Conservation (phyloP, 176 grass and related monocot species). For the Rhipidocladum racemiflorum region DNA sequence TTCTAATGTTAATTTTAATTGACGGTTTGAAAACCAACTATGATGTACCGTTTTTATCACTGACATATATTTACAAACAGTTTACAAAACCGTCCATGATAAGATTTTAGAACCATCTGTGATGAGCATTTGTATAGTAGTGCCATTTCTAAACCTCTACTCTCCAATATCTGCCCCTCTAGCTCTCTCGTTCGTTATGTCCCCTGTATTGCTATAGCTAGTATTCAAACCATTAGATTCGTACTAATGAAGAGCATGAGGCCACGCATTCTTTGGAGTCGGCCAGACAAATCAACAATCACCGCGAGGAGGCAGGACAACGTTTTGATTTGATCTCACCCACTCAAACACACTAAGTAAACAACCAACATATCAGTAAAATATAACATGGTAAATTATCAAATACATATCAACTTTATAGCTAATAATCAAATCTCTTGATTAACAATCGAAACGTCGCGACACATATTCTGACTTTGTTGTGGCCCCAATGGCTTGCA, state of each 20-base stretch:
- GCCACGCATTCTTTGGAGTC: slow-evolving; percentile 27
- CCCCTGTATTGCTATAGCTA: background rate
- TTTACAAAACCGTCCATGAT: too few relatives aligned
- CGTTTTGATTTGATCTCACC: slow-evolving; percentile 18
- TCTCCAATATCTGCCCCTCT: background rate
- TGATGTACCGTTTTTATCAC: too few relatives aligned
- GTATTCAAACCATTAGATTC: background rate
- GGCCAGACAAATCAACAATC: slow-evolving; percentile 6
- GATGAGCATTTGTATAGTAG: too few relatives aligned
- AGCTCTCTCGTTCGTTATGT: background rate
- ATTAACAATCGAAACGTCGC: slow-evolving; percentile 15
- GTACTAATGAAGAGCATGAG: background rate
- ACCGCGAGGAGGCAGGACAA: background rate
- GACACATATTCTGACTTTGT: slow-evolving; percentile 1
- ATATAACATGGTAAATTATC: too few relatives aligned
- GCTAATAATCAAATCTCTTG: too few relatives aligned
- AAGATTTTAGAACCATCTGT: too few relatives aligned
- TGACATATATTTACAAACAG: too few relatives aligned
- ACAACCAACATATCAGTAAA: too few relatives aligned
- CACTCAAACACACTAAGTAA: background rate
- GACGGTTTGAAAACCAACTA: too few relatives aligned
- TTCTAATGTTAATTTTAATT: too few relatives aligned
- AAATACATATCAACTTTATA: too few relatives aligned
- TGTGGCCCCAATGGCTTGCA: background rate
- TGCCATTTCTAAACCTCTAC: too few relatives aligned